A percentile compares a stretch with the other conserved stretches of the same genome.
Conservation (phyloP, 192 early-diverging fungal genomes). For the Backusella tuberculispora region DNA sequence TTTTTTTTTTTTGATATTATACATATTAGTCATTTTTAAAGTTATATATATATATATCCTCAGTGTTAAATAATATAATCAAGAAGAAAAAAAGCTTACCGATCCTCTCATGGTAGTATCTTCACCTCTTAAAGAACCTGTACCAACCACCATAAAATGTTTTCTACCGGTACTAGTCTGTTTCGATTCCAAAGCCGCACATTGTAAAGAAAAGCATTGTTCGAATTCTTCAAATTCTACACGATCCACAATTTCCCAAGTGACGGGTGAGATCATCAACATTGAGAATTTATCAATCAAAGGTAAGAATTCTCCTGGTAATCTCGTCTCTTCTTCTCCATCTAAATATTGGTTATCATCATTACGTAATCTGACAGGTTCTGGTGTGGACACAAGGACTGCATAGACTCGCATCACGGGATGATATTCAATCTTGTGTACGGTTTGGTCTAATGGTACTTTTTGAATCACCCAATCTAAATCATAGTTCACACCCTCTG, state of each 20-base stretch:
- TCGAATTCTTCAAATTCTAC: conserved; percentile 80
- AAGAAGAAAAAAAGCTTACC: conserved; percentile 58
- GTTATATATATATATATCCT: too few relatives aligned
- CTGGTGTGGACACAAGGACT: conserved; percentile 67
- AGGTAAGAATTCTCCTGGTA: conserved; percentile 59
- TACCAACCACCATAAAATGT: conserved; percentile 85
- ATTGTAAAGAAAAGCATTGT: conserved; percentile 77
- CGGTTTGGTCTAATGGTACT: conserved; percentile 64
- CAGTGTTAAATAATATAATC: too few relatives aligned
- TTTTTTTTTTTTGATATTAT: conserved; percentile 4
- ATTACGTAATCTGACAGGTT: conserved; percentile 69
- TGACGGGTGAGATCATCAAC: conserved; percentile 90
- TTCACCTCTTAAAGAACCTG: conserved; percentile 86
- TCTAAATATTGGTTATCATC: conserved; percentile 64
- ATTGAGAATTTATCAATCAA: conserved; percentile 65
- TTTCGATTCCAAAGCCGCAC: conserved; percentile 81
- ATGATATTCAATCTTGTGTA: conserved; percentile 85
- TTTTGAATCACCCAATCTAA: conserved; percentile 77
- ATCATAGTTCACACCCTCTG: conserved; percentile 70
- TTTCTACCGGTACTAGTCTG: conserved; percentile 87
- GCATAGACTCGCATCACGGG: conserved; percentile 82
- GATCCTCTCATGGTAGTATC: conserved; percentile 88
- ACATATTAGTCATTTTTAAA: neutral
- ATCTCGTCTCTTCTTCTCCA: conserved; percentile 31
- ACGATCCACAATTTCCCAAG: conserved; percentile 92